These are phyloP conservation scores for Beauveria medogensis DNA, from an alignment of 2,329 filamentous ascomycete genomes.

Conservation along the genomic window DNA sequence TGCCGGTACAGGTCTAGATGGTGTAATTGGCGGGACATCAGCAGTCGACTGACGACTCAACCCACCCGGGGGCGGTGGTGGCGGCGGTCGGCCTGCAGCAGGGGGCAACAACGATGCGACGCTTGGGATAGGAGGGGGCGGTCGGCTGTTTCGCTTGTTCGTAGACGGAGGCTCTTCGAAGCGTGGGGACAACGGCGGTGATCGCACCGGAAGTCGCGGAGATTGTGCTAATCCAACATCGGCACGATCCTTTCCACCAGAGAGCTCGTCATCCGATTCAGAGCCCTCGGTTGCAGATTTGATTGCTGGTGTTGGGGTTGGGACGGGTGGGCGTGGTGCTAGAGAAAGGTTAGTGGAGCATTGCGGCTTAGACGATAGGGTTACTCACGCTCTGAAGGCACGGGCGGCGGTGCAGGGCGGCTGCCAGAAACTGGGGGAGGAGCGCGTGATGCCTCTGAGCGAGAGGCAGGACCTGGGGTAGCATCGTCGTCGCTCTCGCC, in stretches of 20 bases:
- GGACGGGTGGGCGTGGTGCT: slow-evolving; percentile 55
- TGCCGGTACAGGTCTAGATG: slow-evolving; percentile 33
- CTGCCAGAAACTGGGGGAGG: slow-evolving; percentile 42
- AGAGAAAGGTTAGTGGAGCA: slow-evolving; percentile 19
- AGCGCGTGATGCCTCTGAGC: slow-evolving; percentile 22
- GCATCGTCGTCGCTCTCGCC: slow-evolving; percentile 24
- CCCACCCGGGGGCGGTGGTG: slow-evolving; percentile 54
- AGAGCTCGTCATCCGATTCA: slow-evolving; percentile 82
- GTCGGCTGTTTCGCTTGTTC: slow-evolving; percentile 48
- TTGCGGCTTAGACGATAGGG: slow-evolving; percentile 6
- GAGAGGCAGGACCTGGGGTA: slow-evolving; percentile 25
- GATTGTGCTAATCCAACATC: slow-evolving; percentile 29
- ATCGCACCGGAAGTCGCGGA: slow-evolving; percentile 16
- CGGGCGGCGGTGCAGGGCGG: slow-evolving; percentile 47
- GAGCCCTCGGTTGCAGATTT: slow-evolving; percentile 69
- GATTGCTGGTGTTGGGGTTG: slow-evolving; percentile 42
- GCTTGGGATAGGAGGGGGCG: slow-evolving; percentile 54
- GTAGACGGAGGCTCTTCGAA: slow-evolving; percentile 29
- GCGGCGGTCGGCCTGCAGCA: slow-evolving; percentile 53
- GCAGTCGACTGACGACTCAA: slow-evolving; percentile 52
- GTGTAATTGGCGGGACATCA: slow-evolving; percentile 39
- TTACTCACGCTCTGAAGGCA: slow-evolving; percentile 54
- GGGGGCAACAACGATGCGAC: slow-evolving; percentile 38
- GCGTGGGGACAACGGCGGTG: slow-evolving; percentile 28
- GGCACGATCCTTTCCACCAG: slow-evolving; percentile 37